Evolutionary conservation across 208 protist species (phyloP).

Genomic region (Wallacemonas sp.): DNA sequence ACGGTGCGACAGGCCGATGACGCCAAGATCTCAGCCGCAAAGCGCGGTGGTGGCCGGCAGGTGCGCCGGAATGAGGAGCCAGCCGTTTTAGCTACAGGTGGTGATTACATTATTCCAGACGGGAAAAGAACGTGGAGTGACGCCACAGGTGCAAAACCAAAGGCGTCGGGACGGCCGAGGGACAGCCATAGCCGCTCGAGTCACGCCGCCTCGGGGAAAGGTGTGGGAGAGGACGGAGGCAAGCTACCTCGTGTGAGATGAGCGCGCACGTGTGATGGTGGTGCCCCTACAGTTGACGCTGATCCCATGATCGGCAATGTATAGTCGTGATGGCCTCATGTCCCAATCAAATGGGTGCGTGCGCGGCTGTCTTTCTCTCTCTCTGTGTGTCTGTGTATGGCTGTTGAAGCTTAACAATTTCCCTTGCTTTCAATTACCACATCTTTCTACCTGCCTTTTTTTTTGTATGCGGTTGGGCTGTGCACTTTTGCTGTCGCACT

Average conservation of each 20-base stretch:
- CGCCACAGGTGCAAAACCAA: not conserved
- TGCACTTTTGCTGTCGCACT: not conserved
- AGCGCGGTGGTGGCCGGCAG: not conserved
- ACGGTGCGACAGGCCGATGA: conserved; percentile 12
- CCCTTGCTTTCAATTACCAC: too few relatives aligned
- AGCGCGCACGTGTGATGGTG: too few relatives aligned
- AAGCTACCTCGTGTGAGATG: conserved; percentile 1
- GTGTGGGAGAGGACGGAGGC: not conserved
- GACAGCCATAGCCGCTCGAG: not conserved
- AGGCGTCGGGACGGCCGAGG: not conserved
- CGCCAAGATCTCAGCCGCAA: not conserved
- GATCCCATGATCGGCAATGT: too few relatives aligned
- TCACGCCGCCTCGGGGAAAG: not conserved
- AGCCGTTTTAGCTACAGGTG: conserved; percentile 46
- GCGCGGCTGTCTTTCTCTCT: too few relatives aligned
- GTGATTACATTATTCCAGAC: conserved; percentile 48
- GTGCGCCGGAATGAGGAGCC: conserved; percentile 9
- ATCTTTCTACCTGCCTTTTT: too few relatives aligned
- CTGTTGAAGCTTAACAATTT: too few relatives aligned
- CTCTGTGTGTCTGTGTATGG: too few relatives aligned
- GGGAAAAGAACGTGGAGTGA: conserved; percentile 31
- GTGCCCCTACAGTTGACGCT: too few relatives aligned
- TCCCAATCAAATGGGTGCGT: too few relatives aligned
- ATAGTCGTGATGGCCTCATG: too few relatives aligned
- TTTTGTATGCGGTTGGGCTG: too few relatives aligned